Evolutionary conservation across 441 rosid genomes (phyloP).

Genomic region (Eutrema salsugineum): DNA sequence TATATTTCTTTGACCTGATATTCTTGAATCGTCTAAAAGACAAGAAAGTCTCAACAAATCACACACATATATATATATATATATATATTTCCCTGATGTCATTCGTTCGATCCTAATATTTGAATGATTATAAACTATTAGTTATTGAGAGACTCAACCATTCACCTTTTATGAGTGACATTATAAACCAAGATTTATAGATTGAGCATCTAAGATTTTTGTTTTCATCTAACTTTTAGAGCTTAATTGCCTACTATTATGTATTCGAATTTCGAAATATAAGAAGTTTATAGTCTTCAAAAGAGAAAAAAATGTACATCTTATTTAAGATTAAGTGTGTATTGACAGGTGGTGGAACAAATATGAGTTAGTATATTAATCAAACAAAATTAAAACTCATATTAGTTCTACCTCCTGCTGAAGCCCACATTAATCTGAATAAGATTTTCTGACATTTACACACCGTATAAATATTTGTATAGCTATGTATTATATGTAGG

Average conservation of each 20-base stretch:
- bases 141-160: not conserved
- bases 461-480: not conserved
- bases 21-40: not conserved
- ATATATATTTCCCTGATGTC: not conserved
- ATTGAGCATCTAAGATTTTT: not conserved
- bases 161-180: not conserved
- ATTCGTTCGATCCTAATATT: not conserved
- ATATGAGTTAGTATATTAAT: constrained; percentile 23
- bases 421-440: constrained; percentile 27
- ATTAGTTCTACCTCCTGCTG: constrained; percentile 34
- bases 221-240: not conserved
- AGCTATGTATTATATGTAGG: not conserved
- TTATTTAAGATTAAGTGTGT: constrained; percentile 29
- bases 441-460: not conserved
- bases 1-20: not conserved
- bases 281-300: not conserved
- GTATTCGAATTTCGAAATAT: not conserved
- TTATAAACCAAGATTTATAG: not conserved
- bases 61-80: no score
- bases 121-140: not conserved
- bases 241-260: not conserved
- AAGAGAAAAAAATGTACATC: not conserved
- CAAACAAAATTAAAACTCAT: constrained; percentile 15
- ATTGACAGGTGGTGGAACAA: constrained; percentile 40
- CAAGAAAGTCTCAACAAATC: not conserved